phyloP scores from a whole-genome alignment of 371 early-diverging fungal genomes.

The Rhizopus delemar region DNA sequence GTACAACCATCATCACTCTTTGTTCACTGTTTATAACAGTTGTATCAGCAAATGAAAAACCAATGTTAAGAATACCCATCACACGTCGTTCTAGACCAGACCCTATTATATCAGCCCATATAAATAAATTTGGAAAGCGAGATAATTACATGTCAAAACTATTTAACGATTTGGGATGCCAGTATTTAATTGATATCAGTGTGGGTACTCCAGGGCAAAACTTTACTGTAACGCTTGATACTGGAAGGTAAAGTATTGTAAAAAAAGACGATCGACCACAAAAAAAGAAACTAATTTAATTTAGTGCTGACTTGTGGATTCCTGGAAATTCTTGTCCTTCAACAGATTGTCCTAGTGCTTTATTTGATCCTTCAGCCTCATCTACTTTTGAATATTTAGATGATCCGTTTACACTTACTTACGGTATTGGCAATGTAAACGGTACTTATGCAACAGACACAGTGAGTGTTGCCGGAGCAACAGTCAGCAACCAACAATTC shows the following conservation, averaged over 20 bases:
- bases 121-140: slow-evolving; percentile 17
- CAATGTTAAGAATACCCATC: slow-evolving; percentile 17
- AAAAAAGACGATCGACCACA: background rate
- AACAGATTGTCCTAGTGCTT: slow-evolving; percentile 35
- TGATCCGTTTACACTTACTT: slow-evolving; percentile 28
- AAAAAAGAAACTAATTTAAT: slow-evolving; percentile 8
- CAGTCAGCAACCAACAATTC: slow-evolving; percentile 42
- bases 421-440: slow-evolving; percentile 49
- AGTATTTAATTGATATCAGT: slow-evolving; percentile 38
- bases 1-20: slow-evolving; percentile 4
- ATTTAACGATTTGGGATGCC: slow-evolving; percentile 41
- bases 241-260: slow-evolving; percentile 44
- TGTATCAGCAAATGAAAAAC: slow-evolving; percentile 3
- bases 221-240: slow-evolving; percentile 46
- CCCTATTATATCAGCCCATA: slow-evolving; percentile 17
- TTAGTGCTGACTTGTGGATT: slow-evolving; percentile 53
- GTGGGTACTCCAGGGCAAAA: slow-evolving; percentile 46
- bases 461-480: slow-evolving; percentile 35
- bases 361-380: slow-evolving; percentile 31
- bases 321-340: slow-evolving; percentile 40
- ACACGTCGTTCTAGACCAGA: slow-evolving; percentile 14
- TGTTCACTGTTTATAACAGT: slow-evolving; percentile 1
- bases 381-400: slow-evolving; percentile 31
- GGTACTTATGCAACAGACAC: slow-evolving; percentile 48
- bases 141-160: slow-evolving; percentile 27